Conservation (phyloP, 1,284 basidiomycete genomes). For the Tilletia caries region DNA sequence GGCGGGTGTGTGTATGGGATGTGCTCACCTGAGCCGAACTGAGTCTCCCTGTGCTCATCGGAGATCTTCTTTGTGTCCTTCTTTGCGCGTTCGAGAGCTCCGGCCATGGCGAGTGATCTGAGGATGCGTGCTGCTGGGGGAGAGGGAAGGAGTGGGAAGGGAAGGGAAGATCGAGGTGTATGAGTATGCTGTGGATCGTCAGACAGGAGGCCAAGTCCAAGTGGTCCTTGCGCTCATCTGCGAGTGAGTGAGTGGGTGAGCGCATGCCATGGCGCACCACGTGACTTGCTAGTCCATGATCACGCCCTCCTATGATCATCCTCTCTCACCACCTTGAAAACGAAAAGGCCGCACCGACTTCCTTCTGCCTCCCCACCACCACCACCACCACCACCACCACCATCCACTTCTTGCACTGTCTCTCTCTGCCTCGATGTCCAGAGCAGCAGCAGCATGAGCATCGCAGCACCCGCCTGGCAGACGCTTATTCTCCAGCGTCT, state of each 20-base stretch:
- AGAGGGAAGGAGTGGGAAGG: neutral
- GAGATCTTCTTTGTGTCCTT: slow-evolving; percentile 29
- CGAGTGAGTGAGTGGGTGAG: neutral
- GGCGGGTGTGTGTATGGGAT: too few relatives aligned
- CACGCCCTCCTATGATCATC: neutral
- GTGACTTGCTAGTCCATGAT: neutral
- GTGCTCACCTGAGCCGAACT: slow-evolving; percentile 31
- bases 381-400: too few relatives aligned
- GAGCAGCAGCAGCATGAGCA: neutral
- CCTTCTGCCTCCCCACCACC: too few relatives aligned
- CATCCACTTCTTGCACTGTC: too few relatives aligned
- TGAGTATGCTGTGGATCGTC: too few relatives aligned
- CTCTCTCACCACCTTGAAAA: neutral
- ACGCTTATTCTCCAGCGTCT: slow-evolving; percentile 34
- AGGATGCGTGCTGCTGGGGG: neutral
- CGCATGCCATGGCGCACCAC: too few relatives aligned
- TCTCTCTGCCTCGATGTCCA: neutral
- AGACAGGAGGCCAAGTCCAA: neutral
- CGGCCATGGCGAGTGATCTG: slow-evolving; percentile 2
- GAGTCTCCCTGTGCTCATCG: slow-evolving; percentile 49
- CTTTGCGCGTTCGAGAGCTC: slow-evolving; percentile 6
- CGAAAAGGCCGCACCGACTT: neutral
- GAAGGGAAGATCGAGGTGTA: too few relatives aligned
- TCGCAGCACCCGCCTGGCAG: slow-evolving; percentile 31
- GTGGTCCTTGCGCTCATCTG: neutral